Evolutionary conservation across 1,284 basidiomycete species (phyloP), one percentile per base, ranked within the genome.

Genomic region (Cerioporus squamosus): DNA sequence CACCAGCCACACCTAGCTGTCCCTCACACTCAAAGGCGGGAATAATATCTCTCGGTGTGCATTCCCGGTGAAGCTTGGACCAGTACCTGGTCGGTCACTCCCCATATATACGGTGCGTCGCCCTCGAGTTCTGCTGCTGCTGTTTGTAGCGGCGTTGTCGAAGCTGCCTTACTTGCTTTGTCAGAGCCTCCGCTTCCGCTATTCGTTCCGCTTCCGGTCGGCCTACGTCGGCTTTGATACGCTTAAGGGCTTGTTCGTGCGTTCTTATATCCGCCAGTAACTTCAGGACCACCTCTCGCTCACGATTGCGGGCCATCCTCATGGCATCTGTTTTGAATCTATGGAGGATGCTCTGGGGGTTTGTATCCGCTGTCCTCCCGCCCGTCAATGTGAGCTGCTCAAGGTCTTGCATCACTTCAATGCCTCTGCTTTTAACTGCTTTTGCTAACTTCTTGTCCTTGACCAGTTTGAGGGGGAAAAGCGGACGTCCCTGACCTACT

Each of bases 41-140:
- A 17, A 60, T 53, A 3, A 52, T 2, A 1, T 55, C 45, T 5
- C 51, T 10, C 10, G 54, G 59, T 2, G 20, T n/a, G 0, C 17
- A 3, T 1, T 15, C 5, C 15, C 29, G 45, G 42, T 75, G 71
- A 0, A 70, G 20, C 0, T 44, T 55, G 0, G 67, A 66, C 75
- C 77, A 78, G 53, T 66, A 69, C 53, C 72, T 73, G 7, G 55
- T 55, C 0, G 73, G 66, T 0, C 64, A 68, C 54, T 79, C 76
- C 0, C 72, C 72, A 40, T 74, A 62, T 0, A 72, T 8, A 0
- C 60, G 49, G 59, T 62, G 31, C 5, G 29, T 40, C 6, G 55
- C 50, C 3, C 45, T 20, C 2, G 20, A n/a, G 2, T 24, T 31
- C 2, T 18, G 3, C 22, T 55, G 40, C 20, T 24, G 23, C 10